These are phyloP conservation scores for Cladosporium colombiae DNA, from an alignment of 2,329 filamentous ascomycete species.

Conservation along the genomic window DNA sequence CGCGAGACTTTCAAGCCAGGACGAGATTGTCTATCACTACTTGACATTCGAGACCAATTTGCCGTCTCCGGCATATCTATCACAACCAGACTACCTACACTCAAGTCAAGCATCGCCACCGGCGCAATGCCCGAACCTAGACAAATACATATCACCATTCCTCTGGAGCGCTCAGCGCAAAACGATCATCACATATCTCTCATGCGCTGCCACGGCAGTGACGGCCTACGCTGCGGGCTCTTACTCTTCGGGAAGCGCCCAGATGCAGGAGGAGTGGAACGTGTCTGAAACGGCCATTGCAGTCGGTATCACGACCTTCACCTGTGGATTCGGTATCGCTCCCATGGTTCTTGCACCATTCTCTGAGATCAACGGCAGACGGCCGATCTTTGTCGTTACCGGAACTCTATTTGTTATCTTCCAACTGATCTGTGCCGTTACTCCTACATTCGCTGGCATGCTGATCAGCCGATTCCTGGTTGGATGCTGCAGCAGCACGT, in stretches of 20 bases:
- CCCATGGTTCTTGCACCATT: constrained; percentile 89
- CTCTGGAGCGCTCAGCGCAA: constrained; percentile 72
- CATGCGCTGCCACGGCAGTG: constrained; percentile 72
- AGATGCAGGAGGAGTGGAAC: constrained; percentile 67
- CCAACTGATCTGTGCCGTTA: constrained; percentile 72
- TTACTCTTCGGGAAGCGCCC: constrained; percentile 68
- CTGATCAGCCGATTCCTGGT: constrained; percentile 73
- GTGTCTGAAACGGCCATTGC: constrained; percentile 67
- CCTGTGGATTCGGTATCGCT: constrained; percentile 74
- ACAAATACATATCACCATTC: constrained; percentile 68
- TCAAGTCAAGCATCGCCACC: constrained; percentile 32
- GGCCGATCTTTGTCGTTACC: constrained; percentile 75
- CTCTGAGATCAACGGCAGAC: constrained; percentile 82
- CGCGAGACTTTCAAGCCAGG: constrained; percentile 21
- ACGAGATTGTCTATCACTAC: constrained; percentile 57
- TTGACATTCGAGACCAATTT: constrained; percentile 63
- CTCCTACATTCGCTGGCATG: constrained; percentile 70
- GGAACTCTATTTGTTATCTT: constrained; percentile 72
- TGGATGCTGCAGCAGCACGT: constrained; percentile 75
- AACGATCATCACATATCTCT: constrained; percentile 68
- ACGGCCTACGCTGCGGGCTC: constrained; percentile 81
- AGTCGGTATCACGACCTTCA: constrained; percentile 79
- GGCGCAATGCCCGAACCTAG: constrained; percentile 65
- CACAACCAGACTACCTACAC: constrained; percentile 25
- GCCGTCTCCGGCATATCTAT: constrained; percentile 47